Evolutionary conservation across 2,329 filamentous ascomycete genomes (phyloP).

Genomic region (Aspergillus flavus): DNA sequence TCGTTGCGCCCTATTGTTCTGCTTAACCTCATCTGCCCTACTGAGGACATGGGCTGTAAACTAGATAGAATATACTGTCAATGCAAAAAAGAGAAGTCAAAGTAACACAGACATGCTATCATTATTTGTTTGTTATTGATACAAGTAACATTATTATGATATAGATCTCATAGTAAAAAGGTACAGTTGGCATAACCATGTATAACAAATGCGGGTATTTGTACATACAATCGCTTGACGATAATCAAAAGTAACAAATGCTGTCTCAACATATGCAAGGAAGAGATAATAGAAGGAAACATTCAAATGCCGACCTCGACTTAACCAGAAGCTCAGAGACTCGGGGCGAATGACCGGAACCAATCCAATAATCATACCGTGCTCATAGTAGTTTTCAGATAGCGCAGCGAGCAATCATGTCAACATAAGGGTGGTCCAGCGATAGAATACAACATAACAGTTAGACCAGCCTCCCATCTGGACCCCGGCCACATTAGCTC

Average conservation of each 20-base stretch:
- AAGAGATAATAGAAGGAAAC: not conserved
- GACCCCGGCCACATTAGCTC: not conserved
- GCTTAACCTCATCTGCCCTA: conserved; percentile 2
- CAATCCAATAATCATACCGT: not conserved
- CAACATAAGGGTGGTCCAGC: not conserved
- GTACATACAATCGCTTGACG: not conserved
- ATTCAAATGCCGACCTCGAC: not conserved
- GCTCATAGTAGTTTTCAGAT: not conserved
- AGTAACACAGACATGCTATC: not conserved
- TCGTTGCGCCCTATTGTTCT: not conserved
- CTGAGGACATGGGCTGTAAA: conserved; percentile 6
- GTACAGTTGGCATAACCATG: not conserved
- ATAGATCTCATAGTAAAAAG: conserved; percentile 10
- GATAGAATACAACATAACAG: not conserved
- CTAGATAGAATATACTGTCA: conserved; percentile 13
- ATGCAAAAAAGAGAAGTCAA: not conserved
- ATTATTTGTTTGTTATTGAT: conserved; percentile 2
- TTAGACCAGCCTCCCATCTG: not conserved
- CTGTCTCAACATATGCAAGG: not conserved
- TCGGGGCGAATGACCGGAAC: not conserved
- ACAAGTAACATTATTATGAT: not conserved
- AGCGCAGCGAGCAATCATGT: not conserved
- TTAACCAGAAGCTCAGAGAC: not conserved
- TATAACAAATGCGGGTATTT: not conserved
- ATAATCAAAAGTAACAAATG: not conserved